These are phyloP conservation scores for Calonectria pseudoturangicola DNA, from an alignment of 2,329 filamentous ascomycete genomes.

Conservation along the genomic window DNA sequence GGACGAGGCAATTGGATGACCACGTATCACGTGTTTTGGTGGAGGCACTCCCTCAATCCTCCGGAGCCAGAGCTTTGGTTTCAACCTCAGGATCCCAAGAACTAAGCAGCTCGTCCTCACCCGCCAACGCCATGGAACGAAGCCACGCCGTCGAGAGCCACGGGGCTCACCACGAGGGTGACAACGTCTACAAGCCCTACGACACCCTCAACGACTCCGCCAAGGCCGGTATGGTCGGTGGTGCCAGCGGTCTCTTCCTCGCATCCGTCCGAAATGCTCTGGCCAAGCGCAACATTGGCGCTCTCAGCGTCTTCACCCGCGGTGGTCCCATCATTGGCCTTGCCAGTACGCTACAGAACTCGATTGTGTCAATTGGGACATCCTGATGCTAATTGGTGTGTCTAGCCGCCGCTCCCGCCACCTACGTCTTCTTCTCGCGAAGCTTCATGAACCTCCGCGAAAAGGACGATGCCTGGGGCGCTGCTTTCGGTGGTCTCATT, in stretches of 20 bases:
- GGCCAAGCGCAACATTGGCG: conserved; percentile 86
- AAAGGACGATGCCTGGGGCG: conserved; percentile 87
- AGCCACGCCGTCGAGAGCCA: conserved; percentile 53
- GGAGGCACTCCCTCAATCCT: conserved; percentile 49
- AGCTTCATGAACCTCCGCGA: conserved; percentile 90
- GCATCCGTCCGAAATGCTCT: conserved; percentile 92
- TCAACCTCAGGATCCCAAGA: conserved; percentile 53
- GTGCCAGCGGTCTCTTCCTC: conserved; percentile 80
- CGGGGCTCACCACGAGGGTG: conserved; percentile 51
- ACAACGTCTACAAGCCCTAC: conserved; percentile 77
- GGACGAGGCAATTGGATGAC: conserved; percentile 58
- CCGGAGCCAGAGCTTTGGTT: conserved; percentile 49
- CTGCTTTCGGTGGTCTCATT: conserved; percentile 84
- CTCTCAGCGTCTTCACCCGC: conserved; percentile 86
- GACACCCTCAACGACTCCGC: conserved; percentile 83
- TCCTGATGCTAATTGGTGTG: conserved; percentile 58
- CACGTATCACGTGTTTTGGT: conserved; percentile 59
- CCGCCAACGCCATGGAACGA: conserved; percentile 59
- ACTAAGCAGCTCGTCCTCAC: conserved; percentile 53
- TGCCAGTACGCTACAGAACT: conserved; percentile 55
- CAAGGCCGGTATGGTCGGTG: conserved; percentile 79
- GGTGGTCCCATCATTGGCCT: conserved; percentile 83
- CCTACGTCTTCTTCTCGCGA: conserved; percentile 85
- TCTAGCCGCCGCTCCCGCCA: conserved; percentile 76
- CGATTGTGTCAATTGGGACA: conserved; percentile 45